Conservation (phyloP, 2,329 filamentous ascomycete genomes). For the Colletotrichum cordylinicola region DNA sequence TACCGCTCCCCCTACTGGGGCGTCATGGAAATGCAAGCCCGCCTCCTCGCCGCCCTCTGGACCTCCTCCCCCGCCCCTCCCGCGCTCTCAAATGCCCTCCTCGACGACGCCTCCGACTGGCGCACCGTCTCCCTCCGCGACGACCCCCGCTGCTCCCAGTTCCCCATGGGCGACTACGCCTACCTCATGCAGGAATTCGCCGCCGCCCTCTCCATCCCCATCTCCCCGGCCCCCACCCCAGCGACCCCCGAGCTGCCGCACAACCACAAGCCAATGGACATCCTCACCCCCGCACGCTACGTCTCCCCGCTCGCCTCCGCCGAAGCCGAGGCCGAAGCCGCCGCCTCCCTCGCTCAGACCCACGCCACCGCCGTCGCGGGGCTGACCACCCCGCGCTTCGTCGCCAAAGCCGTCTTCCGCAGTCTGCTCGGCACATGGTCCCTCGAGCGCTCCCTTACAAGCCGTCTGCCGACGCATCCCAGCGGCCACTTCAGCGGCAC, state of each 20-base stretch:
- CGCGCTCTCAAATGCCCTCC: slow-evolving; percentile 44
- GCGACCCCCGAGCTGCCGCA: slow-evolving; percentile 44
- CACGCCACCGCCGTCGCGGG: slow-evolving; percentile 45
- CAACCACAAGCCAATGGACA: slow-evolving; percentile 52
- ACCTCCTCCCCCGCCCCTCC: slow-evolving; percentile 29
- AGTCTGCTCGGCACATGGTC: slow-evolving; percentile 75
- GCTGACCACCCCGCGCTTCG: slow-evolving; percentile 53
- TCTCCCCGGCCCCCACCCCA: slow-evolving; percentile 34
- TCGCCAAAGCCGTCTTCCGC: slow-evolving; percentile 72
- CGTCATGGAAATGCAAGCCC: slow-evolving; percentile 85
- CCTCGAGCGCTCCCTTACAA: slow-evolving; percentile 62
- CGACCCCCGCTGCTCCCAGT: slow-evolving; percentile 66
- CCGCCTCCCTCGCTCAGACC: slow-evolving; percentile 51
- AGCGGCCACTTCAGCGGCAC: slow-evolving; percentile 70
- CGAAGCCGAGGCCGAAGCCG: slow-evolving; percentile 42
- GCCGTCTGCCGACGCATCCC: slow-evolving; percentile 61
- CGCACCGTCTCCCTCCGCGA: slow-evolving; percentile 56
- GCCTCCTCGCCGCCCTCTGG: slow-evolving; percentile 70
- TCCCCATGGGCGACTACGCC: slow-evolving; percentile 83
- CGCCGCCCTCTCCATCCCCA: slow-evolving; percentile 59
- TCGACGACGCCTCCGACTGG: slow-evolving; percentile 48
- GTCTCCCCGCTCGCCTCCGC: slow-evolving; percentile 40
- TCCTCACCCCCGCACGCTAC: slow-evolving; percentile 64
- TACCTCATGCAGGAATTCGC: slow-evolving; percentile 78
- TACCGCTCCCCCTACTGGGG: slow-evolving; percentile 88